phyloP scores from a whole-genome alignment of 164 flowering plant species.

The Macadamia tetraphylla region DNA sequence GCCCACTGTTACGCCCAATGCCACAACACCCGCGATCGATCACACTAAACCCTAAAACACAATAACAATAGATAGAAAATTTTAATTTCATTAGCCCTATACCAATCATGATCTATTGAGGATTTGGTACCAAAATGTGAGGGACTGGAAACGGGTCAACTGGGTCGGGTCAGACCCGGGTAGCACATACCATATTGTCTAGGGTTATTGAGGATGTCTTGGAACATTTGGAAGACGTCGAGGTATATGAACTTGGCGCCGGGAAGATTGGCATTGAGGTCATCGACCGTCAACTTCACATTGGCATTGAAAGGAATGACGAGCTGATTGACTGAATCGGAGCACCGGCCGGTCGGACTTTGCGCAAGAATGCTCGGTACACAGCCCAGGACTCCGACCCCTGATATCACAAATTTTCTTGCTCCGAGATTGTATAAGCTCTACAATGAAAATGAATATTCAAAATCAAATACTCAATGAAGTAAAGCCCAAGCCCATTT shows the following conservation, averaged over 20 bases:
- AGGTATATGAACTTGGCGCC: slow-evolving; percentile 48
- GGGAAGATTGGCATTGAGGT: slow-evolving; percentile 52
- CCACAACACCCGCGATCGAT: not conserved
- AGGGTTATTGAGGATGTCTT: slow-evolving; percentile 44
- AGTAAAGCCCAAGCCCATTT: too few relatives aligned
- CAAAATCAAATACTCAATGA: too few relatives aligned
- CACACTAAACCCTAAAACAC: not conserved
- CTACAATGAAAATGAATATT: slow-evolving; percentile 17
- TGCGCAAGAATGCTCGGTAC: slow-evolving; percentile 73
- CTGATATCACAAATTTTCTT: slow-evolving; percentile 50
- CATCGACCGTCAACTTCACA: slow-evolving; percentile 46
- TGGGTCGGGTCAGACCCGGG: too few relatives aligned
- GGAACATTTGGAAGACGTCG: slow-evolving; percentile 46
- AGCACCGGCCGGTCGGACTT: slow-evolving; percentile 36
- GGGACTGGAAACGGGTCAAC: too few relatives aligned
- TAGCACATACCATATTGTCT: slow-evolving; percentile 41
- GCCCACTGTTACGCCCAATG: not conserved
- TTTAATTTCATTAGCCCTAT: too few relatives aligned
- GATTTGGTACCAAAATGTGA: too few relatives aligned
- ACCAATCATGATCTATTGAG: too few relatives aligned
- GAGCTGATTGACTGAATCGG: slow-evolving; percentile 49
- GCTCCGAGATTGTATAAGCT: slow-evolving; percentile 71
- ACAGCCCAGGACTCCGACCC: slow-evolving; percentile 68
- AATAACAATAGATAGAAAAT: too few relatives aligned
- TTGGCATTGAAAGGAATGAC: slow-evolving; percentile 56